These are phyloP conservation scores for Pythium utonaiense DNA, from an alignment of 352 stramenopile species.

Conservation along the genomic window DNA sequence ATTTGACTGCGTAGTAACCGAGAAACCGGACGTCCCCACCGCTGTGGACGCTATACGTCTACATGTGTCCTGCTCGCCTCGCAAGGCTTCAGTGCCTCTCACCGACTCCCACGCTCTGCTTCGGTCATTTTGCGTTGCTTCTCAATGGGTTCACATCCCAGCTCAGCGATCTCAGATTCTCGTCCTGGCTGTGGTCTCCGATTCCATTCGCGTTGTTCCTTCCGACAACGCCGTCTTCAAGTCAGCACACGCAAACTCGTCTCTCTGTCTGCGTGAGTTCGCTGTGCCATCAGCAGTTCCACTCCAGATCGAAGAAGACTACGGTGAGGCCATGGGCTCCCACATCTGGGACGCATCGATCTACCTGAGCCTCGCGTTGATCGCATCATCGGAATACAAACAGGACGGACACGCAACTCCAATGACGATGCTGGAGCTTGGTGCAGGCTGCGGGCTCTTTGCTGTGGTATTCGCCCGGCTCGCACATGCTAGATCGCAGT, in stretches of 20 bases:
- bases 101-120: conserved; percentile 14
- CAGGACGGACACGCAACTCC: not conserved
- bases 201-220: conserved; percentile 16
- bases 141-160: conserved; percentile 29
- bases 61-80: not conserved
- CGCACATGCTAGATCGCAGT: not conserved
- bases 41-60: not conserved
- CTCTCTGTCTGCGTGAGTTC: conserved; percentile 14
- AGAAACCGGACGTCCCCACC: not conserved
- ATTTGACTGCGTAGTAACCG: conserved; percentile 9
- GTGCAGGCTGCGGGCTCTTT: conserved; percentile 51
- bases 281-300: not conserved
- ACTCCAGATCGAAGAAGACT: conserved; percentile 43
- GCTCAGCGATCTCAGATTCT: conserved; percentile 15
- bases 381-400: not conserved
- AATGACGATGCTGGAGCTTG: conserved; percentile 35
- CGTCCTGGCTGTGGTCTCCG: conserved; percentile 37
- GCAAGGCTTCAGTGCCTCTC: not conserved
- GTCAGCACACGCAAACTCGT: not conserved
- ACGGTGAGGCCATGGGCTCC: conserved; percentile 60
- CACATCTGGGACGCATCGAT: conserved; percentile 71
- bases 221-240: not conserved
- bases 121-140: conserved; percentile 32
- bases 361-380: conserved; percentile 39
- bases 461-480: conserved; percentile 24